Evolutionary conservation across 768 basidiomycete genomes (phyloP).

Genomic region (Tephrocybe rancida): DNA sequence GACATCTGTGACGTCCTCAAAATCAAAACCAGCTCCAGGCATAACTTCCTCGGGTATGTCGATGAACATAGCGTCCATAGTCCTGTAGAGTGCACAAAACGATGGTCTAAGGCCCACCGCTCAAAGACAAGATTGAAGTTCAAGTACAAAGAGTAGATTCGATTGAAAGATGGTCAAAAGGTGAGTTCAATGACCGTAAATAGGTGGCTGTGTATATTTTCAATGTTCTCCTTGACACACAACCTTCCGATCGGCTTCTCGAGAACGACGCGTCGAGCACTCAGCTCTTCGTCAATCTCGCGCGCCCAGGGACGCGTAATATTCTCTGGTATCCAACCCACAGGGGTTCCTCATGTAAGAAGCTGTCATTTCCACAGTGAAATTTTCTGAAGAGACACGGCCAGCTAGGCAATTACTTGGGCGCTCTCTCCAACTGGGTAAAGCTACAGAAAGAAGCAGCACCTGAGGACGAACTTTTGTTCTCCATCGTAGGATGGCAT

Average conservation of each 20-base stretch:
- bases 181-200: background rate
- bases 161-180: no score
- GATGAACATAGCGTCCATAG: conserved; percentile 13
- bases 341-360: conserved; percentile 85
- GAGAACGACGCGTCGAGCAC: conserved; percentile 20
- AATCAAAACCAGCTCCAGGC: conserved; percentile 62
- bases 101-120: background rate
- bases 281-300: conserved; percentile 11
- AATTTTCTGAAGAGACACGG: conserved; percentile 10
- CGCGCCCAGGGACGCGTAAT: conserved; percentile 41
- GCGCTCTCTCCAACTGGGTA: conserved; percentile 90
- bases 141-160: background rate
- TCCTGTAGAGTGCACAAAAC: background rate
- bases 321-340: conserved; percentile 94
- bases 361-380: background rate
- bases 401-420: conserved; percentile 93
- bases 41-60: conserved; percentile 26
- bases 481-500: conserved; percentile 93
- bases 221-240: conserved; percentile 22
- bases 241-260: conserved; percentile 13
- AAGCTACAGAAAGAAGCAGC: conserved; percentile 65
- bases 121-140: background rate
- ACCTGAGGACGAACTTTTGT: conserved; percentile 67
- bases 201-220: conserved; percentile 24
- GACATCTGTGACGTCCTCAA: conserved; percentile 62